phyloP scores from a whole-genome alignment of 2,329 filamentous ascomycete genomes.

The Didymosphaeria variabile region DNA sequence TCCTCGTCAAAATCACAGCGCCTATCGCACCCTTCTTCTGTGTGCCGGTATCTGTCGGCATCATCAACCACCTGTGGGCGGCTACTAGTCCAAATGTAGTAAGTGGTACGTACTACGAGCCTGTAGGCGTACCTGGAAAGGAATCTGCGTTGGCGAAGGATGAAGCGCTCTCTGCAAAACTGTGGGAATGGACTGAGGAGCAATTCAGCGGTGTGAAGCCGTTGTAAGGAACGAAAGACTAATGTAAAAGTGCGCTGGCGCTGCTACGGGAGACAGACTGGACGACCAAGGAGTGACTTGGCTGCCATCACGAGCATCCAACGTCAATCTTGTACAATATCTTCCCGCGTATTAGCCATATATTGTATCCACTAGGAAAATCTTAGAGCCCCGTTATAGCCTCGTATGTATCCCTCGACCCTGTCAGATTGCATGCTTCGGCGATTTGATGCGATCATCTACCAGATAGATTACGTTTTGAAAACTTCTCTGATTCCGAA shows the following conservation, averaged over 20 bases:
- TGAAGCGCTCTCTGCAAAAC: slow-evolving; percentile 14
- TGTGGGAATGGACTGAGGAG: slow-evolving; percentile 31
- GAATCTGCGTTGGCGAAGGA: slow-evolving; percentile 19
- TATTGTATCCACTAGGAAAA: too few relatives aligned
- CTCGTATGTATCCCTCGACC: too few relatives aligned
- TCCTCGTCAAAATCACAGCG: slow-evolving; percentile 12
- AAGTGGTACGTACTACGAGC: slow-evolving; percentile 26
- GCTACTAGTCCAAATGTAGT: slow-evolving; percentile 11
- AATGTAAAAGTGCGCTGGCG: background rate
- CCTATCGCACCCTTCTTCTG: slow-evolving; percentile 15
- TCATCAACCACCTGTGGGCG: slow-evolving; percentile 19
- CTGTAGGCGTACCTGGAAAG: slow-evolving; percentile 23
- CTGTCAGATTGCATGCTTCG: too few relatives aligned
- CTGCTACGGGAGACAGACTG: too few relatives aligned
- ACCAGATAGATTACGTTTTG: too few relatives aligned
- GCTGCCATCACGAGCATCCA: too few relatives aligned
- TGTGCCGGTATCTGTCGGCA: slow-evolving; percentile 17
- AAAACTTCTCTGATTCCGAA: too few relatives aligned
- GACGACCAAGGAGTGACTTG: too few relatives aligned
- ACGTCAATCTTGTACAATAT: too few relatives aligned
- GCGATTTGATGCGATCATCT: too few relatives aligned
- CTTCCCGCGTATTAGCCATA: too few relatives aligned
- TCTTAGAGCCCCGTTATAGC: too few relatives aligned
- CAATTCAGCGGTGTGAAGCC: background rate
- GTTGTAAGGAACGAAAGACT: background rate